Evolutionary conservation across 352 stramenopile species (phyloP).

Genomic region (Phytophthora melonis): DNA sequence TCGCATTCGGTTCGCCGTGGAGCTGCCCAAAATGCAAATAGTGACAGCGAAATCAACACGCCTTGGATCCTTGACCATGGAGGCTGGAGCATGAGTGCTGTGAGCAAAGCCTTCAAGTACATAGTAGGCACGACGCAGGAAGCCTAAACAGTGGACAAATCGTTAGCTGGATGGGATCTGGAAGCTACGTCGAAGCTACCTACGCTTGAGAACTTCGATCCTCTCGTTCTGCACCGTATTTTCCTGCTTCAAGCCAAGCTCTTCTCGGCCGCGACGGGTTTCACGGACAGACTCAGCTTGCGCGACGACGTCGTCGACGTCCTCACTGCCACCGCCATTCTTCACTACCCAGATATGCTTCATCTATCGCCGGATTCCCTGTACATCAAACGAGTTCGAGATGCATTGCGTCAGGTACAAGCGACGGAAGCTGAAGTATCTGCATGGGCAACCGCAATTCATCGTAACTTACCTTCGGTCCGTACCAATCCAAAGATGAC

Average conservation of each 20-base stretch:
- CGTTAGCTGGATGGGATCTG: conserved; percentile 1
- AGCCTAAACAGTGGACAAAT: conserved; percentile 16
- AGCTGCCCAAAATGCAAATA: too few species aligned
- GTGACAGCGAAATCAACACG: too few species aligned
- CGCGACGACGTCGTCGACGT: conserved; percentile 10
- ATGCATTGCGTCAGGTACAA: too few species aligned
- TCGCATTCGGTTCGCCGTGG: too few species aligned
- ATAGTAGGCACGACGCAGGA: conserved; percentile 24
- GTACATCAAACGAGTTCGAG: too few species aligned
- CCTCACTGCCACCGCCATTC: background rate
- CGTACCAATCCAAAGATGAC: conserved; percentile 92
- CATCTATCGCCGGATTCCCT: too few species aligned
- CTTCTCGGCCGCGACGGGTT: background rate
- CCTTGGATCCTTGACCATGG: too few species aligned
- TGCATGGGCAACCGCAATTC: too few species aligned
- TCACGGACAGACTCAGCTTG: background rate
- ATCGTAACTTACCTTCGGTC: conserved; percentile 26
- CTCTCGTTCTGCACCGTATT: background rate
- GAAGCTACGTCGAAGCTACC: background rate
- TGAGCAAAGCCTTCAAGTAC: conserved; percentile 25
- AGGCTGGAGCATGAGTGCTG: conserved; percentile 2
- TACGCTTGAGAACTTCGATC: background rate
- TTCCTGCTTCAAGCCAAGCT: background rate
- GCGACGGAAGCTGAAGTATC: too few species aligned
- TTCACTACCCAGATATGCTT: conserved; percentile 3